These are phyloP conservation scores for Nothophoma quercina DNA, from an alignment of 2,329 filamentous ascomycete species.

Conservation along the genomic window DNA sequence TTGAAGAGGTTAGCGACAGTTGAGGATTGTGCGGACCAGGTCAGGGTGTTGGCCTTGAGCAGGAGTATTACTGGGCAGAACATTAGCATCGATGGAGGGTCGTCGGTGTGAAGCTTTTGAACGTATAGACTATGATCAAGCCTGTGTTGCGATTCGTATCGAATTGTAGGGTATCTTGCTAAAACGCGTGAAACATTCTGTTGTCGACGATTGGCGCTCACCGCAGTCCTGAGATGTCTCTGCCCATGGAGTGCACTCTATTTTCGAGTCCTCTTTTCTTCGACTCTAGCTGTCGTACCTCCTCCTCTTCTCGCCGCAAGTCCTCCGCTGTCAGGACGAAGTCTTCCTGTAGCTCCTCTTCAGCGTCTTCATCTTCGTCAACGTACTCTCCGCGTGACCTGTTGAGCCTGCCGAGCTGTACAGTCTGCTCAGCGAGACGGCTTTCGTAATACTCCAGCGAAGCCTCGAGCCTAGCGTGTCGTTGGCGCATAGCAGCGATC, in stretches of 20 bases:
- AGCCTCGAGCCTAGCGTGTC: conserved; percentile 73
- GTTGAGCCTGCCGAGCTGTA: conserved; percentile 77
- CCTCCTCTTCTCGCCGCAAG: conserved; percentile 72
- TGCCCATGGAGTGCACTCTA: conserved; percentile 72
- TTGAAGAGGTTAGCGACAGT: conserved; percentile 62
- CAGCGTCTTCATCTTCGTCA: conserved; percentile 59
- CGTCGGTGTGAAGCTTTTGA: conserved; percentile 30
- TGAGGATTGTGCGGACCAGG: conserved; percentile 54
- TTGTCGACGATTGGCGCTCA: neutral
- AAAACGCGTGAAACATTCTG: conserved; percentile 50
- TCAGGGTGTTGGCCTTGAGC: conserved; percentile 45
- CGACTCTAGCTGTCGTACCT: conserved; percentile 68
- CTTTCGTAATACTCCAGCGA: conserved; percentile 84
- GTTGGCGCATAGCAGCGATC: conserved; percentile 74
- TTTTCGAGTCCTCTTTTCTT: conserved; percentile 70
- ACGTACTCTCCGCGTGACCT: conserved; percentile 63
- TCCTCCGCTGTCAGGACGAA: conserved; percentile 71
- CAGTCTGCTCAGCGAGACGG: conserved; percentile 77
- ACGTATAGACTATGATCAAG: neutral
- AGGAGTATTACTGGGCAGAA: conserved; percentile 50
- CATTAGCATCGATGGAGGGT: conserved; percentile 48
- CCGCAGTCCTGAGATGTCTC: conserved; percentile 68
- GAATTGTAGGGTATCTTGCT: conserved; percentile 11
- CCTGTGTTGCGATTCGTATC: neutral
- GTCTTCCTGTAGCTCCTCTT: conserved; percentile 52